Percentiles rank a stretch among this genome's conserved stretches.
phyloP scores from a whole-genome alignment of 2,329 filamentous ascomycete genomes.

The Trichophyton simii region DNA sequence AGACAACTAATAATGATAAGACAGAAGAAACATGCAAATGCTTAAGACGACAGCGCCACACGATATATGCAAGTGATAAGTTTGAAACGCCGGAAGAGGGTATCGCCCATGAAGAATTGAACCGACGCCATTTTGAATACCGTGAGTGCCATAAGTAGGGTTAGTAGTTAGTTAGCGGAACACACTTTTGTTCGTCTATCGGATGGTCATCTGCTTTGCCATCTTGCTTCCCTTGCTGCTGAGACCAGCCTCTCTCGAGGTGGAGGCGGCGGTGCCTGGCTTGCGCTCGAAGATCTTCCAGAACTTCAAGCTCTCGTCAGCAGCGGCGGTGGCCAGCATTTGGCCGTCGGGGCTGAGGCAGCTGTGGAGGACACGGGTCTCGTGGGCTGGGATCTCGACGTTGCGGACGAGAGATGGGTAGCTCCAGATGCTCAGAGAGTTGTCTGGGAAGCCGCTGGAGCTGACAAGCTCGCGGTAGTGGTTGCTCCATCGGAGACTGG shows the following conservation, averaged over 20 bases:
- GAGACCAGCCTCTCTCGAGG: slow-evolving; percentile 51
- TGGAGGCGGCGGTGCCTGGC: slow-evolving; percentile 55
- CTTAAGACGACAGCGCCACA: not conserved
- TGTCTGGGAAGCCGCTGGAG: slow-evolving; percentile 97
- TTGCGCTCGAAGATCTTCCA: slow-evolving; percentile 99
- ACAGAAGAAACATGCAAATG: not conserved
- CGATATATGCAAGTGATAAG: not conserved
- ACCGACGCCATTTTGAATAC: slow-evolving; percentile 2
- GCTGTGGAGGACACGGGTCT: slow-evolving; percentile 92
- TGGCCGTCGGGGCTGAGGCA: slow-evolving; percentile 94
- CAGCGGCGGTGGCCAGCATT: slow-evolving; percentile 93
- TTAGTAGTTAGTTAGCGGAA: not conserved
- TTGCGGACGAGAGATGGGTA: slow-evolving; percentile 96
- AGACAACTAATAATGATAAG: not conserved
- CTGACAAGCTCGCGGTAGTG: slow-evolving; percentile 97
- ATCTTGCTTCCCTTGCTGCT: slow-evolving; percentile 66
- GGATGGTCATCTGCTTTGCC: slow-evolving; percentile 91
- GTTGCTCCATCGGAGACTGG: slow-evolving; percentile 88
- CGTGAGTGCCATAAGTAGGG: not conserved
- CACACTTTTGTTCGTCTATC: slow-evolving; percentile 38
- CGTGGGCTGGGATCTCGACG: slow-evolving; percentile 93
- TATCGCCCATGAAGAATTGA: not conserved
- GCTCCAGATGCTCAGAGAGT: slow-evolving; percentile 97
- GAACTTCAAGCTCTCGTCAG: slow-evolving; percentile 96
- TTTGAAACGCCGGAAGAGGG: not conserved